These are phyloP conservation scores for Boletus tomentosulus DNA, from an alignment of 768 basidiomycete species.

Conservation along the genomic window DNA sequence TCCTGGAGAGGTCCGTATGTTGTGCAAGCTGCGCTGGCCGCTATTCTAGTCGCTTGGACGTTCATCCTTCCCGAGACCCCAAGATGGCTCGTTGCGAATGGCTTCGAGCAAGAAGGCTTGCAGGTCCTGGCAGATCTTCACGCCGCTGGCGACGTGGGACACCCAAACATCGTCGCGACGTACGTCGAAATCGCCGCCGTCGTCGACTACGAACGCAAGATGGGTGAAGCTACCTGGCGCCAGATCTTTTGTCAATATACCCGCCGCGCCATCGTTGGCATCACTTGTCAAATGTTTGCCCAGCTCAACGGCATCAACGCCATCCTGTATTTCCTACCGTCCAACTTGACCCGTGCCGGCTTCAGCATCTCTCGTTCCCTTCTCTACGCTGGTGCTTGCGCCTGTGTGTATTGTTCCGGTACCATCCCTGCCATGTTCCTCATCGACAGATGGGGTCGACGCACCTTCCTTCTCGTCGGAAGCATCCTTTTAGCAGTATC, in stretches of 20 bases:
- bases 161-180: conserved; percentile 40
- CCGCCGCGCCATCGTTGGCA: conserved; percentile 47
- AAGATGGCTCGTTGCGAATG: conserved; percentile 53
- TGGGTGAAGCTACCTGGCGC: conserved; percentile 42
- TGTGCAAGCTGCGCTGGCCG: conserved; percentile 48
- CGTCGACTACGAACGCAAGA: conserved; percentile 36
- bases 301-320: conserved; percentile 57
- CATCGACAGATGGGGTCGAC: conserved; percentile 51
- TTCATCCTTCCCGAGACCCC: conserved; percentile 50
- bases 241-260: conserved; percentile 50
- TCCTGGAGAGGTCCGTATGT: conserved; percentile 57
- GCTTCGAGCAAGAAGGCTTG: conserved; percentile 47
- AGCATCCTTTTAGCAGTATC: conserved; percentile 40
- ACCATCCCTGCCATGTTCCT: conserved; percentile 51
- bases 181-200: conserved; percentile 41
- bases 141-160: conserved; percentile 43
- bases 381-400: conserved; percentile 44
- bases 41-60: conserved; percentile 44
- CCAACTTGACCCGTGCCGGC: conserved; percentile 47
- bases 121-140: conserved; percentile 56
- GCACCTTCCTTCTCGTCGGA: conserved; percentile 46
- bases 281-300: conserved; percentile 52
- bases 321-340: conserved; percentile 55
- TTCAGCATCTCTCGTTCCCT: conserved; percentile 42
- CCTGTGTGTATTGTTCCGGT: conserved; percentile 45